Base-by-base conservation (phyloP, 2,329 filamentous ascomycete genomes). In the Aspergillus eucalypticola region DNA sequence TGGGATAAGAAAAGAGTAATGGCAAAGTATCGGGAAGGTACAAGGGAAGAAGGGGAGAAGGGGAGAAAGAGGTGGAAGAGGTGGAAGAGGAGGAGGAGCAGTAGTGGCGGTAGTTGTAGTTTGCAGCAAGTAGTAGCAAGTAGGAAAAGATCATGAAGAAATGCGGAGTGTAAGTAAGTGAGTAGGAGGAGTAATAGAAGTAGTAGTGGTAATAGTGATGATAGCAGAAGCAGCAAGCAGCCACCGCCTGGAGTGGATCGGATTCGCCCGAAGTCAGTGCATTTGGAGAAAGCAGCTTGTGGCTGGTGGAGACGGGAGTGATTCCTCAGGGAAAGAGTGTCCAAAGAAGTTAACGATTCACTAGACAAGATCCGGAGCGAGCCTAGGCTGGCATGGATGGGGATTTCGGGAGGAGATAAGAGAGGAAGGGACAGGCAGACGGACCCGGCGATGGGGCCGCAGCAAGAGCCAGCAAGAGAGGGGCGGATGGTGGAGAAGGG, bases 241-340 rank as follows among this genome's bases (percentile, higher is more conserved):
- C 19, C 51, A 38, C 35, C 27, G 39, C 54, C 19, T 54, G 59
- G 61, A 64, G 65, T 67, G 65, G 65, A 67, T 67, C 64, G 56
- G 62, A 61, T 53, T 59, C 57, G 61, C 65, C 65, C 65, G 64
- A 67, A 61, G 61, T 61, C 58, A 66, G 60, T 41, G 61, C 55
- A 61, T 55, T 35, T 35, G 32, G 32, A 44, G 58, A 58, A 55
- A 42, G 39, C 49, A 56, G 53, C 52, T 58, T 56, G 11, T 59
- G 46, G 54, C 59, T 61, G 56, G 64, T 66, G 64, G 64, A 56
- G 60, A 61, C 42, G 60, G 46, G 32, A 51, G 60, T 41, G 48
- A 53, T 55, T 46, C 50, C 29, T 56, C 51, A 49, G 56, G 58
- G 55, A 58, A 51, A 58, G 58, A 60, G 61, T 42, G 55, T 56